Percentiles rank a stretch among this genome's conserved stretches.
Conservation (phyloP, 345 rosid species). For the Microcos paniculata region DNA sequence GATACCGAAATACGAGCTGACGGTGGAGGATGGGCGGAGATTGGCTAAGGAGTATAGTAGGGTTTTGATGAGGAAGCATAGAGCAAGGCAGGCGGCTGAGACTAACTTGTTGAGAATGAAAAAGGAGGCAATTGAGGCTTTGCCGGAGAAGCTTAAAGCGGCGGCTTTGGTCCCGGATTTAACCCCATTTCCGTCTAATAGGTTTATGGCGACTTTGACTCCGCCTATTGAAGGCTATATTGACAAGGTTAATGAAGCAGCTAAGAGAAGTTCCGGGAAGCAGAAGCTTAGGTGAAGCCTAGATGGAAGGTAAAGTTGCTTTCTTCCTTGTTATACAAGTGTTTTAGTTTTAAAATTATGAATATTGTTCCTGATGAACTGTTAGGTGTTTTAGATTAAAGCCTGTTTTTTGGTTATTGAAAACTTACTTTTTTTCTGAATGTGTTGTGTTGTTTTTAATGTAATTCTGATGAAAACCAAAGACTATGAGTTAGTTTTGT, state of each 20-base stretch:
- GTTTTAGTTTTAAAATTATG: neutral
- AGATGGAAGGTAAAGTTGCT: constrained; percentile 21
- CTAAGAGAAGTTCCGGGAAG: constrained; percentile 56
- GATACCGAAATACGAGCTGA: constrained; percentile 76
- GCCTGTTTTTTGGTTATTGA: neutral
- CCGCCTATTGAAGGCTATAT: constrained; percentile 95
- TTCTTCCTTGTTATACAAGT: neutral
- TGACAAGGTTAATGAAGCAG: constrained; percentile 82
- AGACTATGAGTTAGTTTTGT: neutral
- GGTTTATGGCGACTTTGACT: constrained; percentile 88
- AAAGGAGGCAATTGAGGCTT: constrained; percentile 75
- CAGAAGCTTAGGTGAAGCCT: constrained; percentile 75
- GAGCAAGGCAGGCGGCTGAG: constrained; percentile 77
- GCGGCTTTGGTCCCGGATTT: constrained; percentile 81
- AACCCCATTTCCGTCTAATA: constrained; percentile 66
- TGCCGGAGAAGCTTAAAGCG: constrained; percentile 64
- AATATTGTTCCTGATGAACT: neutral
- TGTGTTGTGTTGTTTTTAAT: neutral
- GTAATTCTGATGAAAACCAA: neutral
- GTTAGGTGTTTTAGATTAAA: neutral
- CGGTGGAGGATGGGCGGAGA: constrained; percentile 80
- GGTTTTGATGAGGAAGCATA: constrained; percentile 77
- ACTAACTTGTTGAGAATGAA: constrained; percentile 46
- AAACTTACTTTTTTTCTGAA: neutral
- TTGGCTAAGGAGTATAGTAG: constrained; percentile 85